phyloP scores from a whole-genome alignment of 139 green algal genomes.

The Nannochloris sp. region DNA sequence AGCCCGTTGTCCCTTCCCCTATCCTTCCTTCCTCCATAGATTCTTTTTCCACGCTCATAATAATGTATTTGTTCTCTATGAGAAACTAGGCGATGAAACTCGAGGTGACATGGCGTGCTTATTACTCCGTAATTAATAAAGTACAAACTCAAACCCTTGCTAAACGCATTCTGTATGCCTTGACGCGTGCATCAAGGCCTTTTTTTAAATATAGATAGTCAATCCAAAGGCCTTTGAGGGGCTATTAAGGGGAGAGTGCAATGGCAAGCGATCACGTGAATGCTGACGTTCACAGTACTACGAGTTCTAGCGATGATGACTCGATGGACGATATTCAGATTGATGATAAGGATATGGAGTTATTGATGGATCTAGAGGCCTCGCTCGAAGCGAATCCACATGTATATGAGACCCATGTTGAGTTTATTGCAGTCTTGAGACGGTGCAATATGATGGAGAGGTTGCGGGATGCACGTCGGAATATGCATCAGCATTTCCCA shows the following conservation, averaged over 20 bases:
- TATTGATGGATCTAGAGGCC: conserved; percentile 50
- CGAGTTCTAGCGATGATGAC: conserved; percentile 20
- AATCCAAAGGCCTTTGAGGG: background rate
- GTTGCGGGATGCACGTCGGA: conserved; percentile 42
- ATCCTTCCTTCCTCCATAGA: no score
- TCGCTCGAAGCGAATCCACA: conserved; percentile 46
- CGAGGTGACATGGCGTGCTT: no score
- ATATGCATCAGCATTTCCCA: conserved; percentile 58
- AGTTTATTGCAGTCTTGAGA: conserved; percentile 49
- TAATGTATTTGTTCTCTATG: no score
- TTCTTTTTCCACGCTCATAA: no score
- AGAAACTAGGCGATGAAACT: no score
- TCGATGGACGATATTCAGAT: conserved; percentile 36
- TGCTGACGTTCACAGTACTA: background rate
- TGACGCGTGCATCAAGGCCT: no score
- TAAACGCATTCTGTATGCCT: no score
- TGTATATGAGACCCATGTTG: conserved; percentile 58
- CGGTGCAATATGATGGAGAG: conserved; percentile 40
- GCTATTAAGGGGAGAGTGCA: background rate
- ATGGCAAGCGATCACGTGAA: background rate
- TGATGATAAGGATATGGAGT: conserved; percentile 33
- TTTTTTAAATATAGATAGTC: background rate
- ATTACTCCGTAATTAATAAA: no score
- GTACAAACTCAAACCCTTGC: no score
- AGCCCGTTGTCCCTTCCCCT: no score